Percentiles rank a stretch among this genome's conserved stretches.
phyloP scores from a whole-genome alignment of 2,329 filamentous ascomycete genomes.

The Talaromyces sp. region DNA sequence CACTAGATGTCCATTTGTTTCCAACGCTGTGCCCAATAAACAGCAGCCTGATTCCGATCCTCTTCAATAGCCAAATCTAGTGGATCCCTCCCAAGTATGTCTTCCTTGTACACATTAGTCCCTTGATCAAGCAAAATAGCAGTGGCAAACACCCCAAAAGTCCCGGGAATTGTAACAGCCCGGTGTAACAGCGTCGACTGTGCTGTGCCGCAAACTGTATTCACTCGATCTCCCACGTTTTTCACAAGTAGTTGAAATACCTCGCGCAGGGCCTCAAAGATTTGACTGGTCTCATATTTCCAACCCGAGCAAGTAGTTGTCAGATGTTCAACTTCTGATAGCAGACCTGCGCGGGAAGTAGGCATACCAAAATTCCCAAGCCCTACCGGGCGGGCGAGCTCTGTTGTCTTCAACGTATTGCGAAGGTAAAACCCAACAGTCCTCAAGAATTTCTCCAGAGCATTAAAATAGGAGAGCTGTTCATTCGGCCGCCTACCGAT shows the following conservation, averaged over 20 bases:
- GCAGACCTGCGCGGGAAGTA: neutral
- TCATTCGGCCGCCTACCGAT: too few relatives aligned
- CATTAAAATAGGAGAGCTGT: neutral
- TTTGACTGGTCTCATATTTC: neutral
- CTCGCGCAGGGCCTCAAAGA: neutral
- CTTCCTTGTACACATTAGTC: neutral
- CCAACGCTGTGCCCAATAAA: neutral
- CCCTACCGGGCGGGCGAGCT: neutral
- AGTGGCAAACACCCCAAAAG: neutral
- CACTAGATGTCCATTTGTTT: neutral
- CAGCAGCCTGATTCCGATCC: neutral
- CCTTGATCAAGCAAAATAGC: neutral
- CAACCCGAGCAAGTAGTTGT: neutral
- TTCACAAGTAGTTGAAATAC: neutral
- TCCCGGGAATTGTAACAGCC: neutral
- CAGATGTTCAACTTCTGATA: neutral
- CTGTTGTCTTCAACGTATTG: neutral
- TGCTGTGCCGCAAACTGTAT: neutral
- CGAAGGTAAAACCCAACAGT: neutral
- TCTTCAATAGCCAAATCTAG: neutral
- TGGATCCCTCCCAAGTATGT: neutral
- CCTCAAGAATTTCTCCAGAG: neutral
- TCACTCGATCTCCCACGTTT: neutral
- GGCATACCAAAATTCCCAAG: neutral
- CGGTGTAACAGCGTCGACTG: neutral